A percentile compares a stretch with the other conserved stretches of the same genome.
phyloP scores from a whole-genome alignment of 2,329 filamentous ascomycete species.

The Sclerotinia subarctica region DNA sequence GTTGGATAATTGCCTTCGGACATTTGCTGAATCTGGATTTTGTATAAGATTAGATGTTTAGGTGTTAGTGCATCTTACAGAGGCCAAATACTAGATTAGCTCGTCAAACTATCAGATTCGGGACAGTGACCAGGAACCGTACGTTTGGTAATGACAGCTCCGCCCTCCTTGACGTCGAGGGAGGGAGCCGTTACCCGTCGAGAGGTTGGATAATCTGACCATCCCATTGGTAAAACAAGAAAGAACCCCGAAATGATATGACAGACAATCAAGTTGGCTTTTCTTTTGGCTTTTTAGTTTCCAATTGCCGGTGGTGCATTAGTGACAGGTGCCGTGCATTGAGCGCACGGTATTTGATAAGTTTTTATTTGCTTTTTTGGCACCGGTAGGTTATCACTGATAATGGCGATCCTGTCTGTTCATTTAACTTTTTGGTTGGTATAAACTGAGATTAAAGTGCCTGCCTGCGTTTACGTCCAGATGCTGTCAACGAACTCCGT shows the following conservation, averaged over 20 bases:
- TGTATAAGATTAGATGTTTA: not conserved
- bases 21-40: not conserved
- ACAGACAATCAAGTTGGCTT: not conserved
- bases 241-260: not conserved
- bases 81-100: not conserved
- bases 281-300: conserved; percentile 4
- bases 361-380: not conserved
- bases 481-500: not conserved
- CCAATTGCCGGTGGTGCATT: conserved; percentile 1
- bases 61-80: not conserved
- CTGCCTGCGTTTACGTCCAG: not conserved
- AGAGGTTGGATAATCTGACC: not conserved
- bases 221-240: not conserved
- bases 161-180: not conserved
- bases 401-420: not conserved
- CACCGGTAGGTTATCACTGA: not conserved
- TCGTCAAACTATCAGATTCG: not conserved
- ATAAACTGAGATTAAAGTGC: not conserved
- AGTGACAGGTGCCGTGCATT: not conserved
- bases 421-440: not conserved
- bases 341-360: not conserved
- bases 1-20: not conserved
- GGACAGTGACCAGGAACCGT: not conserved
- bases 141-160: not conserved
- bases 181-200: not conserved